Evolutionary conservation across 495 filamentous ascomycete genomes (phyloP), one percentile per base, ranked within the genome.

Genomic region (Friedmanniomyces simplex): DNA sequence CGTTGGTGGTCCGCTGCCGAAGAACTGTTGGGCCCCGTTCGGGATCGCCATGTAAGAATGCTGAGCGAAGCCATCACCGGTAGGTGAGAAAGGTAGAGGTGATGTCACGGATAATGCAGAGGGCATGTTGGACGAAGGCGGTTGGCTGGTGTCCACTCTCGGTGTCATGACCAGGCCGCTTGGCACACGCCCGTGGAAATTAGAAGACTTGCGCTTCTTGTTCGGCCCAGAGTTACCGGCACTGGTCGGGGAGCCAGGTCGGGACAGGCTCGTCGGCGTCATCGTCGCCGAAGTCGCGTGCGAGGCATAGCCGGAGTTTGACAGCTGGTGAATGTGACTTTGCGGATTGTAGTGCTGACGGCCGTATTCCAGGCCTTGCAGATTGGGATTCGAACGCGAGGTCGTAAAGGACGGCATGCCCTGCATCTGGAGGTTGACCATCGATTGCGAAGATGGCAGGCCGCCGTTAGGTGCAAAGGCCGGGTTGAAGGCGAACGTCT

Each of bases 81-180:
- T 50, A 10, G 63, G 52, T 18, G 51, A 59, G 55, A 62, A 65
- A 13, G 52, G 53, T 1, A 62, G 62, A 13, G 52, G 53, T 1
- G 61, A 60, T 1, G 52, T 54, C 12, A 39, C 39, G 3, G 54
- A 50, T 10, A 52, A 36, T 2, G 47, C 59, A 14, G 61, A 63
- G 8, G 55, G 30, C 42, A 57, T 36, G 46, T 21, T 46, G 13
- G 60, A 42, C 3, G 57, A 55, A 42, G 56, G 56, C 24, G 61
- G 56, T 47, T 63, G 61, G 39, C 41, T 63, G 14, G 61, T 63
- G 28, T 63, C 61, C 8, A 63, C 61, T 18, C 61, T 43, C 25
- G 60, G 60, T 0, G 89, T 95, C 89, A 94, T 95, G 14, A 81
- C 79, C 63, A 95, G 68, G 42, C 79, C 82, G 7, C 73, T 79